A percentile compares a stretch with the other conserved stretches of the same genome.
These are phyloP conservation scores for Vitis hybrid DNA, from an alignment of 177 flowering plant species.

Conservation along the genomic window DNA sequence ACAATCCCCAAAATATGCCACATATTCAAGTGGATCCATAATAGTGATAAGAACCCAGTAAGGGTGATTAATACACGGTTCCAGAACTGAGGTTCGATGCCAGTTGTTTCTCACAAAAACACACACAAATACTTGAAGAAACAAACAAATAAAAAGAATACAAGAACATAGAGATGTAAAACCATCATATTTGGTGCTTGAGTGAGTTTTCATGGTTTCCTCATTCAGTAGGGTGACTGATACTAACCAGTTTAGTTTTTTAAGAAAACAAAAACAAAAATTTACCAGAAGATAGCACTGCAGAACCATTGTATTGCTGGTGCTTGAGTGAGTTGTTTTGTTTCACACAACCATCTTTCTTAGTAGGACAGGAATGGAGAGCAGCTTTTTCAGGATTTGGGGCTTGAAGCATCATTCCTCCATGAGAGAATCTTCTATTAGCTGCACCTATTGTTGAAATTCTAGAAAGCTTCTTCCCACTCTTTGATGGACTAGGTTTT, in stretches of 20 bases:
- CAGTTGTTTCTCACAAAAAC: no score
- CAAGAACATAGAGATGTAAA: no score
- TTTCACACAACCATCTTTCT: conserved; percentile 14
- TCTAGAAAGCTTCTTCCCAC: conserved; percentile 32
- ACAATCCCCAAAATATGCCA: not conserved
- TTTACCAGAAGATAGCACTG: conserved; percentile 23
- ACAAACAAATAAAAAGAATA: no score
- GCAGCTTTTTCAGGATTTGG: conserved; percentile 26
- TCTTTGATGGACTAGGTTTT: conserved; percentile 53
- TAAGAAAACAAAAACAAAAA: not conserved
- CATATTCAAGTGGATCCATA: not conserved
- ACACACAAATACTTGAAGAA: no score
- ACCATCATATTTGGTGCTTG: no score
- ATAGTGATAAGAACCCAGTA: not conserved
- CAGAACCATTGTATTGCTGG: conserved; percentile 4
- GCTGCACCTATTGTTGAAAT: conserved; percentile 18
- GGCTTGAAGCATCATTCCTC: conserved; percentile 37
- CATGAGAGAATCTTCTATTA: conserved; percentile 37
- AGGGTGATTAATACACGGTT: not conserved
- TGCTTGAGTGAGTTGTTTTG: conserved; percentile 5
- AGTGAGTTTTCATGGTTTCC: no score
- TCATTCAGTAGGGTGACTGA: no score
- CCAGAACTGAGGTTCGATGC: no score
- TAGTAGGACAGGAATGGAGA: conserved; percentile 9
- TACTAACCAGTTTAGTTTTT: no score